Conservation (phyloP, 2,329 filamentous ascomycete genomes). For the Neonectria faginata region DNA sequence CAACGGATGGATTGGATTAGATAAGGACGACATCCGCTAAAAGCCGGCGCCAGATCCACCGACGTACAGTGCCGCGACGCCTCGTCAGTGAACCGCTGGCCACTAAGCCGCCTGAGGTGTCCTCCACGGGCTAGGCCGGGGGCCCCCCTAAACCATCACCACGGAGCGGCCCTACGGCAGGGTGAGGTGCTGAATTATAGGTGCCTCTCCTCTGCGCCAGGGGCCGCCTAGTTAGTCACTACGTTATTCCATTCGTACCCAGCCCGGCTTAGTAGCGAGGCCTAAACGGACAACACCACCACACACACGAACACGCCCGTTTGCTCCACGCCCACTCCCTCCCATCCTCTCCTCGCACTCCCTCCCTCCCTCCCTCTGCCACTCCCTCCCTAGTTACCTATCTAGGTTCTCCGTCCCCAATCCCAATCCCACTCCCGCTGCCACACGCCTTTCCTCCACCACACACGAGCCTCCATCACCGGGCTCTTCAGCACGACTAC, state of each 20-base stretch:
- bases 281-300: neutral
- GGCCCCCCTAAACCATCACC: neutral
- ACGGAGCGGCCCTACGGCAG: neutral
- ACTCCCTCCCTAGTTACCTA: neutral
- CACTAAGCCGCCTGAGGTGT: neutral
- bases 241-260: too few relatives aligned
- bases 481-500: constrained; percentile 15
- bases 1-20: neutral
- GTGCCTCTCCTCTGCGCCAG: neutral
- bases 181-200: neutral
- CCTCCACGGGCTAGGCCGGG: too few relatives aligned
- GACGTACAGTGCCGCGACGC: neutral
- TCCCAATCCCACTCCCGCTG: constrained; percentile 10
- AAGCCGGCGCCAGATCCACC: constrained; percentile 1
- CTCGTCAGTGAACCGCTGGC: neutral
- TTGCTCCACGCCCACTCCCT: constrained; percentile 16
- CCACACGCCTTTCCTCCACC: constrained; percentile 24
- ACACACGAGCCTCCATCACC: constrained; percentile 23
- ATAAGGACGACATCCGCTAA: neutral
- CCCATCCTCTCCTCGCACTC: constrained; percentile 7
- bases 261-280: neutral
- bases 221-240: too few relatives aligned
- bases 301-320: neutral
- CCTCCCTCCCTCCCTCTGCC: constrained; percentile 9
- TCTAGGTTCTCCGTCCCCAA: neutral